Base-by-base conservation (phyloP, 305 asterid species). In the Fraxinus baroniana region DNA sequence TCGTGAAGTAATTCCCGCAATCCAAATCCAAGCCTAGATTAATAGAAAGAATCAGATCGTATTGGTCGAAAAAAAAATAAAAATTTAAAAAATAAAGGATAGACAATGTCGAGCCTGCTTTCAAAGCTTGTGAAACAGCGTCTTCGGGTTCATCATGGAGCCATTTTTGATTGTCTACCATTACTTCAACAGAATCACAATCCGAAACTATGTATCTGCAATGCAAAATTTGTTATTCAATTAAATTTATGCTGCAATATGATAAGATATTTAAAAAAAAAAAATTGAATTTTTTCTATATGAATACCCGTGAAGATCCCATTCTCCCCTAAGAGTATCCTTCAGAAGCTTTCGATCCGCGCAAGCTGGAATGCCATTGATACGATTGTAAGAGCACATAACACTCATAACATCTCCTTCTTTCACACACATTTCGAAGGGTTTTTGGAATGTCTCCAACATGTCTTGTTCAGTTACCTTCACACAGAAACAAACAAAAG, bases 1-100 rank as follows among this genome's bases (percentile, higher is more conserved):
- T 80, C 7, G 86, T 75, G 73, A 82, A 86, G 20, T 24, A 84
- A 36, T 73, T 49, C 28, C 90, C 91, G 74, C 90, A 89, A 73
- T 89, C 88, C 89, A 87, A 82, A 71, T 89, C 91, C 89, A 87
- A 77, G 4, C 90, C 91, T 85, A 30, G 26, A 81, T 32, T n/a
- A 1, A 44, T 17, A 22, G 74, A 7, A 66, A 71, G n/a, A 52
- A 26, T 0, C 6, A 10, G 20, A 36, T 68, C 39, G 17, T 5
- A 10, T 2, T 2, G 46, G 33, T 30, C 18, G 10, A 12, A 68
- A 26, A 5, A 5, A 1, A 5, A 8, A 2, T 0, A 75, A 0
- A 18, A 17, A 28, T 7, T 0, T 35, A 5, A 52, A 57, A 33
- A 3, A 66, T 64, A 4, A 68, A 68, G 3, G 39, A 30, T 68